Conservation (phyloP, 345 rosid genomes). For the Lenwebbia sp. region DNA sequence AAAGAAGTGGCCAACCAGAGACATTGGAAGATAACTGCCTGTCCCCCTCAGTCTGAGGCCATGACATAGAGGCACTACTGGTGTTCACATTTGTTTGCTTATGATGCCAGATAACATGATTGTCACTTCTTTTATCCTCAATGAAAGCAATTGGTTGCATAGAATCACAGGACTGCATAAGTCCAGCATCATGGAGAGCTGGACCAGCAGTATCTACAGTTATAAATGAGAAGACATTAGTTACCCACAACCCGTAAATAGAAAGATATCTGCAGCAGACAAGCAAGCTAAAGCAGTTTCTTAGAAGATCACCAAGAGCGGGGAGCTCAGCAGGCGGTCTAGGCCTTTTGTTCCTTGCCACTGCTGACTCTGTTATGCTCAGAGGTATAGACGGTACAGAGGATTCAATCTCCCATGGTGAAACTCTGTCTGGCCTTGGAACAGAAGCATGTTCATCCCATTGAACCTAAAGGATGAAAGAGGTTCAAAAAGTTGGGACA, state of each 20-base stretch:
- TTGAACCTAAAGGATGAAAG: slow-evolving; percentile 41
- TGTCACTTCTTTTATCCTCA: slow-evolving; percentile 40
- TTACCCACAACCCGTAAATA: neutral
- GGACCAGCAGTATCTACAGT: slow-evolving; percentile 18
- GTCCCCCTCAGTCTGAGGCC: slow-evolving; percentile 31
- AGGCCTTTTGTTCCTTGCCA: slow-evolving; percentile 58
- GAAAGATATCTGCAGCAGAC: neutral
- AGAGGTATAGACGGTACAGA: slow-evolving; percentile 32
- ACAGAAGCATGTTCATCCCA: slow-evolving; percentile 93
- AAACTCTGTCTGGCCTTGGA: slow-evolving; percentile 75
- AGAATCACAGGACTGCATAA: slow-evolving; percentile 42
- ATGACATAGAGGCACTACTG: slow-evolving; percentile 15
- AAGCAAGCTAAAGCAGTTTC: neutral
- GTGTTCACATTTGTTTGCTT: slow-evolving; percentile 27
- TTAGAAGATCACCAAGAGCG: slow-evolving; percentile 16
- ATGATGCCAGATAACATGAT: slow-evolving; percentile 30
- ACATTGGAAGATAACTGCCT: slow-evolving; percentile 40
- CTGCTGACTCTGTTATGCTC: slow-evolving; percentile 28
- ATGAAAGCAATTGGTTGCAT: slow-evolving; percentile 18
- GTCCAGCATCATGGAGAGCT: slow-evolving; percentile 41
- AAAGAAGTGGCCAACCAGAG: slow-evolving; percentile 29
- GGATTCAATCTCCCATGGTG: slow-evolving; percentile 96
- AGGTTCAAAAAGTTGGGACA: neutral
- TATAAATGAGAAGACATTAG: neutral
- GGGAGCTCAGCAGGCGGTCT: slow-evolving; percentile 38